Base-by-base conservation (phyloP, 2,329 filamentous ascomycete species). In the Diaporthe eres region DNA sequence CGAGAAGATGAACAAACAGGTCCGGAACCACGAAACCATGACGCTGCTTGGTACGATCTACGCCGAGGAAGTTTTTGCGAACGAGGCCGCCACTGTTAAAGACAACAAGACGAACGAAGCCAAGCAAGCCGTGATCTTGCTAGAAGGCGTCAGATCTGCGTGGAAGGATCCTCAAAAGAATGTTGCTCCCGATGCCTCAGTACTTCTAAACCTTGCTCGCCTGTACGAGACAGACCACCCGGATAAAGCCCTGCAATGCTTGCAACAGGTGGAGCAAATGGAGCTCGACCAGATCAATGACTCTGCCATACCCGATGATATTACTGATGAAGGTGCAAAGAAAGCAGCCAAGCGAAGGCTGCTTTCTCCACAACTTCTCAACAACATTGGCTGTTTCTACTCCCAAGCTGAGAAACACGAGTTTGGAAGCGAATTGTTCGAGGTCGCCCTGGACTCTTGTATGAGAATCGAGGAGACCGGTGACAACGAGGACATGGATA, bases 321-420 rank as follows among this genome's bases (percentile, higher is more conserved):
- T 86, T 2, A 88, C 91, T 25, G 92, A 94, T 72, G 90, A 93
- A 75, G 88, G 87, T 4, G 89, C 90, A 42, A 85, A 91, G 74
- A 90, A 90, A 74, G 87, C 87, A 31, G 88, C 89, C 22, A 88
- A 98, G 39, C 92, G 95, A 72, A 94, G 96, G 81, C 89, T 93
- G 75, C 87, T 99, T 1, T 94, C 96, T 1, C 97, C 97, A 5
- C 95, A 98, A 81, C 88, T 98, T 2, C 89, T 99, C 58, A 99
- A 98, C 88, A 99, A 99, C 83, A 98, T 98, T 82, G 97, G 95
- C 7, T 98, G 96, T 84, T 98, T 98, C 85, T 92, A 98, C 79
- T 98, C 95, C 79, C 95, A 98, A 82, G 90, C 92, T 2, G 95
- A 98, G 80, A 95, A 95, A 82, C 92, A 94, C 78, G 91, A 93